Evolutionary conservation across 176 grass and related monocot species (phyloP).

Genomic region (Triticum turgidum): DNA sequence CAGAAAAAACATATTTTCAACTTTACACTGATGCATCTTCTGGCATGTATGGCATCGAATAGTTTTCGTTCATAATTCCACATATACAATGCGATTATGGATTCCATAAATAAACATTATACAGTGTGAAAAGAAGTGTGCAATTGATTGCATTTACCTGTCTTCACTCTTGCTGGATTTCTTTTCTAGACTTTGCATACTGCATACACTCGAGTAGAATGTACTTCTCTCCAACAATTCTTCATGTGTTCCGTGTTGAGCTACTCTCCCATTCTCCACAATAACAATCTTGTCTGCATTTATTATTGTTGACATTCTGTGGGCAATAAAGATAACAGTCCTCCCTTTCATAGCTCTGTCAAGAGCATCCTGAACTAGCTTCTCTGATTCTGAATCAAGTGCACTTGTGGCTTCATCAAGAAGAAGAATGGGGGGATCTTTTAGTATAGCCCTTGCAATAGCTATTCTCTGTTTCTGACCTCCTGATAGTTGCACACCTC

Average conservation of each 20-base stretch:
- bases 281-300: constrained; percentile 58
- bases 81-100: background rate
- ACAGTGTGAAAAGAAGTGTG: constrained; percentile 16
- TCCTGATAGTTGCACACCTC: constrained; percentile 56
- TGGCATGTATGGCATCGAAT: constrained; percentile 7
- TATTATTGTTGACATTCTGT: constrained; percentile 61
- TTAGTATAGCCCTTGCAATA: constrained; percentile 60
- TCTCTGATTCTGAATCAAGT: constrained; percentile 71
- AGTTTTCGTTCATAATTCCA: constrained; percentile 14
- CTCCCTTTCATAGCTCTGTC: constrained; percentile 53
- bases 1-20: background rate
- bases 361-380: constrained; percentile 59
- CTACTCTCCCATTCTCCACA: constrained; percentile 57
- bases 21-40: constrained; percentile 15
- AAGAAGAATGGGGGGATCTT: constrained; percentile 62
- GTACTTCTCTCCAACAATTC: constrained; percentile 47
- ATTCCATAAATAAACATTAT: constrained; percentile 3
- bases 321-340: constrained; percentile 66
- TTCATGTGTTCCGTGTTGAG: constrained; percentile 50
- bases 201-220: constrained; percentile 51
- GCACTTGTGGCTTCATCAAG: constrained; percentile 72
- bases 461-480: constrained; percentile 68
- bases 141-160: constrained; percentile 41
- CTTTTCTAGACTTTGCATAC: constrained; percentile 52
- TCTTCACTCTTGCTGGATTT: constrained; percentile 22